These are phyloP conservation scores for Alternaria triticina DNA, from an alignment of 2,329 filamentous ascomycete genomes.

Conservation along the genomic window DNA sequence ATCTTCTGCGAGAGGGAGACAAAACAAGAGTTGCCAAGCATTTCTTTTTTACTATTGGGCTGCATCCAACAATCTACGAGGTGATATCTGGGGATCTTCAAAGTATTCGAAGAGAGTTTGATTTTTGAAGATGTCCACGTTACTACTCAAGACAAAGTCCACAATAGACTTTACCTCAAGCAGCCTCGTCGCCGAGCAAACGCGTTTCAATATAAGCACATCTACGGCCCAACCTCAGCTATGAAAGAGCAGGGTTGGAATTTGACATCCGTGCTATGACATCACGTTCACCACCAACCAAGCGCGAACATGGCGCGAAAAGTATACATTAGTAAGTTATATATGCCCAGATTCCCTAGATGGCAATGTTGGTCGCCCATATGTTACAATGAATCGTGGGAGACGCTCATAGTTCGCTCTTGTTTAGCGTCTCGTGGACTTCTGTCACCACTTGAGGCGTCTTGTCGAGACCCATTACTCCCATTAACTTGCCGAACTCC, in stretches of 20 bases:
- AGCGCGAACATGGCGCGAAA: not conserved
- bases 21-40: not conserved
- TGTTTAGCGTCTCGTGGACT: constrained; percentile 35
- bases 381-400: constrained; percentile 40
- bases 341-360: constrained; percentile 18
- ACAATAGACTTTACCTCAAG: constrained; percentile 15
- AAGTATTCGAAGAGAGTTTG: no score
- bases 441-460: constrained; percentile 19
- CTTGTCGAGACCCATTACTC: constrained; percentile 26
- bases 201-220: constrained; percentile 67
- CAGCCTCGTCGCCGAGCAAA: constrained; percentile 41
- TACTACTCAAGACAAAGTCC: constrained; percentile 20
- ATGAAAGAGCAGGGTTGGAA: constrained; percentile 85
- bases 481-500: constrained; percentile 49
- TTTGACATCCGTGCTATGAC: constrained; percentile 98
- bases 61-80: not conserved
- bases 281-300: constrained; percentile 8
- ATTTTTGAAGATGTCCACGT: constrained; percentile 23
- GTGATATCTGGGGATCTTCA: not conserved
- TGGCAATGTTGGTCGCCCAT: constrained; percentile 27
- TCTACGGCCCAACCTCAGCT: constrained; percentile 98
- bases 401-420: constrained; percentile 51
- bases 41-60: not conserved
- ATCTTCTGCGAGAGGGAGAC: not conserved
- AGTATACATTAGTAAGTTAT: constrained; percentile 35